Evolutionary conservation across 495 filamentous ascomycete species (phyloP).

Genomic region (Penicillium pulvis): DNA sequence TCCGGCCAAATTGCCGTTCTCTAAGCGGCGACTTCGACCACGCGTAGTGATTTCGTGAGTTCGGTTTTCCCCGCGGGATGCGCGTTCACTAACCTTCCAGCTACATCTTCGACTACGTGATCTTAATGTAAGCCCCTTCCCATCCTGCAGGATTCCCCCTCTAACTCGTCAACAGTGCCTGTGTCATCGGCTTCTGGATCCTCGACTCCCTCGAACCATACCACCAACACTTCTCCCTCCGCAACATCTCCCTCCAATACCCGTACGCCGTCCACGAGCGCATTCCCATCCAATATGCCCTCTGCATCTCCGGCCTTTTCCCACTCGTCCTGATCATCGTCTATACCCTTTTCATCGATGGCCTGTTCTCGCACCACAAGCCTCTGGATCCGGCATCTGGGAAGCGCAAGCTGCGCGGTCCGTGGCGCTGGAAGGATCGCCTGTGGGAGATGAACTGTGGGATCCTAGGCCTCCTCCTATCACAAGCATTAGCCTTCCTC

Average conservation of each 20-base stretch:
- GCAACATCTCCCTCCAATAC: slow-evolving; percentile 65
- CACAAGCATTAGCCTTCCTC: slow-evolving; percentile 67
- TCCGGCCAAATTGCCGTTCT: slow-evolving; percentile 52
- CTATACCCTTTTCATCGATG: slow-evolving; percentile 73
- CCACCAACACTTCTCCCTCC: slow-evolving; percentile 61
- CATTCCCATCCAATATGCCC: slow-evolving; percentile 60
- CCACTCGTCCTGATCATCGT: slow-evolving; percentile 68
- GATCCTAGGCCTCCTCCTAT: slow-evolving; percentile 70
- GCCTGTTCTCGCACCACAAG: slow-evolving; percentile 67
- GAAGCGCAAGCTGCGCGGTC: slow-evolving; percentile 60
- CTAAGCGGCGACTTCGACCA: slow-evolving; percentile 52
- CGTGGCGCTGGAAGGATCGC: slow-evolving; percentile 63
- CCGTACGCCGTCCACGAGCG: slow-evolving; percentile 76
- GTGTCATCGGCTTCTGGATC: slow-evolving; percentile 55
- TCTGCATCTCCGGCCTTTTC: slow-evolving; percentile 56
- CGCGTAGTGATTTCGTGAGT: slow-evolving; percentile 57
- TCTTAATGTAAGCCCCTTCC: slow-evolving; percentile 54
- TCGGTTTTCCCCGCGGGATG: slow-evolving; percentile 8
- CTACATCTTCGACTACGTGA: slow-evolving; percentile 70
- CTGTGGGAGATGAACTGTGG: slow-evolving; percentile 87
- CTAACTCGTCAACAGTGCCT: slow-evolving; percentile 29
- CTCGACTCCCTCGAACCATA: slow-evolving; percentile 58
- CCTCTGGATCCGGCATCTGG: slow-evolving; percentile 38
- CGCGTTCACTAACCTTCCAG: slow-evolving; percentile 31
- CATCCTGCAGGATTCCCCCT: background rate